A percentile compares a stretch with the other conserved stretches of the same genome.
These are phyloP conservation scores for Odonthalia washingtoniensis DNA, from an alignment of 31 red algal species.

Conservation along the genomic window DNA sequence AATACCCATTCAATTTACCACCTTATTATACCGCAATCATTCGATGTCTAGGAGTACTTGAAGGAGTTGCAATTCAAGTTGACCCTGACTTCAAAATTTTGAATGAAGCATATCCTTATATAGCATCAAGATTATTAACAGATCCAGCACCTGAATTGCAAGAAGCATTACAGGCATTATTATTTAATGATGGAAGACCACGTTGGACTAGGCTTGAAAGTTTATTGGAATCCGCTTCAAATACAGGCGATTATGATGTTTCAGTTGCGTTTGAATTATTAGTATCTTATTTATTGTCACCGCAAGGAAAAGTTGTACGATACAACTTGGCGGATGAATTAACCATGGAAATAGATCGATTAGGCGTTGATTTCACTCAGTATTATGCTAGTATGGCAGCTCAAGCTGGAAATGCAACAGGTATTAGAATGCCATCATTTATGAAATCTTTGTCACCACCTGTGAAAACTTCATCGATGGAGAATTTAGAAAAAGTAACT, in stretches of 20 bases:
- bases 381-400: slow-evolving; percentile 68
- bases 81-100: slow-evolving; percentile 98
- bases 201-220: slow-evolving; percentile 91
- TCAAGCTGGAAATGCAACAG: slow-evolving; percentile 56
- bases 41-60: slow-evolving; percentile 92
- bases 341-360: slow-evolving; percentile 76
- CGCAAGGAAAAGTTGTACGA: slow-evolving; percentile 72
- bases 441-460: slow-evolving; percentile 58
- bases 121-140: slow-evolving; percentile 92
- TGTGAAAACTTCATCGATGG: slow-evolving; percentile 58
- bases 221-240: slow-evolving; percentile 92
- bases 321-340: slow-evolving; percentile 89
- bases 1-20: slow-evolving; percentile 96
- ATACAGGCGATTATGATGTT: slow-evolving; percentile 87
- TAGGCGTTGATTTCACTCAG: slow-evolving; percentile 75
- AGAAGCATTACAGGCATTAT: slow-evolving; percentile 83
- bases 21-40: slow-evolving; percentile 98
- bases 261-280: slow-evolving; percentile 79
- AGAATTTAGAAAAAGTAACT: slow-evolving; percentile 44
- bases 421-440: slow-evolving; percentile 60
- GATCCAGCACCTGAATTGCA: slow-evolving; percentile 95
- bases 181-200: slow-evolving; percentile 87
- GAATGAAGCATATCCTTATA: slow-evolving; percentile 98
- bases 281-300: slow-evolving; percentile 81
- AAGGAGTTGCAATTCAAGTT: slow-evolving; percentile 98